phyloP scores from a whole-genome alignment of 2,329 filamentous ascomycete species.

The Emergomyces pasteurianus region DNA sequence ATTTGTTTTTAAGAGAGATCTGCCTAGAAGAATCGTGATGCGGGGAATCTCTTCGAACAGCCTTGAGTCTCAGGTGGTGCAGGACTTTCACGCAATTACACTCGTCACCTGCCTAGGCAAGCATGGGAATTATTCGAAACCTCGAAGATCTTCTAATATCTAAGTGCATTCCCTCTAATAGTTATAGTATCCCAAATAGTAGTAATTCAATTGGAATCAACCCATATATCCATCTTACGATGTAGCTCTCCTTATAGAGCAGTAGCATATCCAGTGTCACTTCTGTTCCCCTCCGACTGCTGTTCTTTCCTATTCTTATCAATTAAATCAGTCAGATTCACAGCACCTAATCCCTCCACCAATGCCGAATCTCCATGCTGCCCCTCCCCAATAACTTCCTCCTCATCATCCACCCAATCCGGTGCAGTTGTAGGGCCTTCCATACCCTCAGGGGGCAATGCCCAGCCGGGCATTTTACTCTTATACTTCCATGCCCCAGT shows the following conservation, averaged over 20 bases:
- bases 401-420: slow-evolving; percentile 28
- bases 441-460: slow-evolving; percentile 61
- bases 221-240: neutral
- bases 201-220: neutral
- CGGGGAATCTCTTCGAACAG: neutral
- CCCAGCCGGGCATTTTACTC: slow-evolving; percentile 77
- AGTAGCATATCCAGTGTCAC: neutral
- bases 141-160: neutral
- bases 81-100: too few species aligned
- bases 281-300: neutral
- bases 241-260: neutral
- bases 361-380: slow-evolving; percentile 13
- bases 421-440: slow-evolving; percentile 59
- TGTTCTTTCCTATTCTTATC: neutral
- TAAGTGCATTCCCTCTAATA: neutral
- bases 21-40: neutral
- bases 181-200: neutral
- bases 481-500: slow-evolving; percentile 77
- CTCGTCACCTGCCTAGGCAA: neutral
- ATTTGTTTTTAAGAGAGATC: neutral
- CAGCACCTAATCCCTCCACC: slow-evolving; percentile 11
- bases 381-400: slow-evolving; percentile 26
- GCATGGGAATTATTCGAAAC: neutral
- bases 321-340: slow-evolving; percentile 7
- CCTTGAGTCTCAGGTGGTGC: neutral